A percentile compares a stretch with the other conserved stretches of the same genome.
phyloP scores from a whole-genome alignment of 2,329 filamentous ascomycete species.

The Incumbomyces delicatus region DNA sequence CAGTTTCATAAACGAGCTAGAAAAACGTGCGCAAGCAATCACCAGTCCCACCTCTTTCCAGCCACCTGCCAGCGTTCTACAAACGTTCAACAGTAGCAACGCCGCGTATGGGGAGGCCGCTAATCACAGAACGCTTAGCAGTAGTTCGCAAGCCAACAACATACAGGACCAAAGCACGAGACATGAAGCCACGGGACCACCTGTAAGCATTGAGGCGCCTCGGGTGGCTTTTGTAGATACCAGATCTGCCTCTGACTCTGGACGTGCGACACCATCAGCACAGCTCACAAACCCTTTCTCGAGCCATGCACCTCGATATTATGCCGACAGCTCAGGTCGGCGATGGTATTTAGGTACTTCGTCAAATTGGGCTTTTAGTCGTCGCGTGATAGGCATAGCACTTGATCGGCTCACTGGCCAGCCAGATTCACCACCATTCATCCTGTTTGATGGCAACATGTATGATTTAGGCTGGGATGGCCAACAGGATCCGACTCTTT shows the following conservation, averaged over 20 bases:
- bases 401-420: conserved; percentile 38
- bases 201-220: conserved; percentile 2
- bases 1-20: conserved; percentile 30
- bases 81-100: not conserved
- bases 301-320: conserved; percentile 33
- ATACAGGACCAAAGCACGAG: not conserved
- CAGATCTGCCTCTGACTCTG: conserved; percentile 11
- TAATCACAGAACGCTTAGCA: too few relatives aligned
- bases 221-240: conserved; percentile 10
- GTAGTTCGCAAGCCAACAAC: too few relatives aligned
- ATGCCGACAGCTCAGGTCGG: conserved; percentile 32
- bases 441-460: conserved; percentile 43
- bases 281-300: conserved; percentile 36
- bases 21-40: conserved; percentile 6
- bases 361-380: conserved; percentile 48
- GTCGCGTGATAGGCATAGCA: conserved; percentile 40
- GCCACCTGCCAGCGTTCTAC: not conserved
- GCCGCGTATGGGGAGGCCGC: not conserved
- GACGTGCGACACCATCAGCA: conserved; percentile 23
- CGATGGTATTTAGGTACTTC: conserved; percentile 45
- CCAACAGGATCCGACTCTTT: conserved; percentile 19
- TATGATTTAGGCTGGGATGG: conserved; percentile 47
- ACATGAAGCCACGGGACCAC: not conserved
- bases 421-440: conserved; percentile 33
- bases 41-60: not conserved